Evolutionary conservation across 75 land plant species (phyloP).

Genomic region (Isoetes taiwanensis): DNA sequence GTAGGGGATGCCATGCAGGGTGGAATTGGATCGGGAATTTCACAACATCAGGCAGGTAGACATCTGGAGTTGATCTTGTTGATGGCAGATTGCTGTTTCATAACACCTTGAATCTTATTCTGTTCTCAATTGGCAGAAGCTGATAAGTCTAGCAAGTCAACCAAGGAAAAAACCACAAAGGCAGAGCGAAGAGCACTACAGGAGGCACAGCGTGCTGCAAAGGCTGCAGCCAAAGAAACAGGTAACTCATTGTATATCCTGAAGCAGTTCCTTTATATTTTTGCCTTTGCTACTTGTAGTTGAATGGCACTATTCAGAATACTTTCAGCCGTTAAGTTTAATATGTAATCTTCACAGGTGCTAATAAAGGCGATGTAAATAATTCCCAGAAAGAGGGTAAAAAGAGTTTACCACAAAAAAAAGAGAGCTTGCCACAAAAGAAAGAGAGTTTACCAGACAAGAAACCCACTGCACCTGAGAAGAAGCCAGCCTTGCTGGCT

Average conservation of each 20-base stretch:
- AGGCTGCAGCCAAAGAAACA: slow-evolving; percentile 49
- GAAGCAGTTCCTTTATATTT: neutral
- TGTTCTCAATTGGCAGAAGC: too few relatives aligned
- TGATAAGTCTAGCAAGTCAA: too few relatives aligned
- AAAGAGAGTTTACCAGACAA: slow-evolving; percentile 17
- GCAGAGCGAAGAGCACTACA: slow-evolving; percentile 90
- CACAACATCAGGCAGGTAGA: too few relatives aligned
- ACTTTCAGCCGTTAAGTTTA: neutral
- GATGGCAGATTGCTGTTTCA: too few relatives aligned
- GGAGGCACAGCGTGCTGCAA: slow-evolving; percentile 89
- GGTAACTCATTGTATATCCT: slow-evolving; percentile 19
- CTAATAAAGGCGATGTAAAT: neutral
- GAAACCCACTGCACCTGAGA: slow-evolving; percentile 38
- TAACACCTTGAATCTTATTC: too few relatives aligned
- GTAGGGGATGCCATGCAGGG: too few relatives aligned
- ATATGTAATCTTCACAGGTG: neutral
- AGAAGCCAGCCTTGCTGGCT: slow-evolving; percentile 17
- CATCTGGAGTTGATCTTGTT: too few relatives aligned
- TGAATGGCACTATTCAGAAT: slow-evolving; percentile 15
- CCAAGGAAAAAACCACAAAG: slow-evolving; percentile 71
- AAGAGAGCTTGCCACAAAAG: neutral
- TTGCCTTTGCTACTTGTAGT: slow-evolving; percentile 6
- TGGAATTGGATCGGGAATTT: too few relatives aligned
- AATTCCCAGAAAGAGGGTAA: slow-evolving; percentile 1
- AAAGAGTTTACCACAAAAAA: slow-evolving; percentile 20